Evolutionary conservation across 78 protist genomes (phyloP).

Genomic region (Mastigamoeba balamuthi): DNA sequence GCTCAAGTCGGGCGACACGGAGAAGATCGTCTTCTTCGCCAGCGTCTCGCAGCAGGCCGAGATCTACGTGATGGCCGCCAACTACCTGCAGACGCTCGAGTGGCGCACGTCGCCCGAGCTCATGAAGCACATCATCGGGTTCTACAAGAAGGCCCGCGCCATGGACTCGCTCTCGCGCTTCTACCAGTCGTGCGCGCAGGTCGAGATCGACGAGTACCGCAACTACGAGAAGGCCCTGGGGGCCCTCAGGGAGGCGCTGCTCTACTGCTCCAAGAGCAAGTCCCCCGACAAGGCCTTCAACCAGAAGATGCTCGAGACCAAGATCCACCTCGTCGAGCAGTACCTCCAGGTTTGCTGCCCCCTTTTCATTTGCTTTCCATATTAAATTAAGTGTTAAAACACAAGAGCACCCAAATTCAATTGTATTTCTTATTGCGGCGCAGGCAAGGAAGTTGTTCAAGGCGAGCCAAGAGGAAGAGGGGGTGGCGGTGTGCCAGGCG

Average conservation of each 20-base stretch:
- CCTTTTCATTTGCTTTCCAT: conserved; percentile 13
- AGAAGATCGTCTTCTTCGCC: conserved; percentile 65
- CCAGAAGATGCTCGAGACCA: neutral
- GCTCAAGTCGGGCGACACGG: conserved; percentile 65
- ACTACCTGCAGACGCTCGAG: conserved; percentile 61
- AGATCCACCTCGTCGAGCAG: conserved; percentile 15
- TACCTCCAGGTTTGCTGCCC: conserved; percentile 29
- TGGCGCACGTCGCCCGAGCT: conserved; percentile 58
- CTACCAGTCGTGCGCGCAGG: conserved; percentile 62
- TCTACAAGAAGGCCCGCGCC: conserved; percentile 70
- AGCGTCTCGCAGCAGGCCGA: conserved; percentile 26
- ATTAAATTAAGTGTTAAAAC: too few relatives aligned
- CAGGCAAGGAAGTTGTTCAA: neutral
- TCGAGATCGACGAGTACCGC: conserved; percentile 74
- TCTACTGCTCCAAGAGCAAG: conserved; percentile 11
- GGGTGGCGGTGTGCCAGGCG: neutral
- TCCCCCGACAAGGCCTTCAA: neutral
- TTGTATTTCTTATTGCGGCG: neutral
- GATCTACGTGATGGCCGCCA: conserved; percentile 68
- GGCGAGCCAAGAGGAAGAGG: neutral
- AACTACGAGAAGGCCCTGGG: conserved; percentile 67
- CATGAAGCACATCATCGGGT: conserved; percentile 43
- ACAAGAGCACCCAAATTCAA: neutral
- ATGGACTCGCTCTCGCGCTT: conserved; percentile 42
- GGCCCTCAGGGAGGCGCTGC: conserved; percentile 50